These are phyloP conservation scores for Trichosporon faecale DNA, from an alignment of 1,284 basidiomycete species.

Conservation along the genomic window DNA sequence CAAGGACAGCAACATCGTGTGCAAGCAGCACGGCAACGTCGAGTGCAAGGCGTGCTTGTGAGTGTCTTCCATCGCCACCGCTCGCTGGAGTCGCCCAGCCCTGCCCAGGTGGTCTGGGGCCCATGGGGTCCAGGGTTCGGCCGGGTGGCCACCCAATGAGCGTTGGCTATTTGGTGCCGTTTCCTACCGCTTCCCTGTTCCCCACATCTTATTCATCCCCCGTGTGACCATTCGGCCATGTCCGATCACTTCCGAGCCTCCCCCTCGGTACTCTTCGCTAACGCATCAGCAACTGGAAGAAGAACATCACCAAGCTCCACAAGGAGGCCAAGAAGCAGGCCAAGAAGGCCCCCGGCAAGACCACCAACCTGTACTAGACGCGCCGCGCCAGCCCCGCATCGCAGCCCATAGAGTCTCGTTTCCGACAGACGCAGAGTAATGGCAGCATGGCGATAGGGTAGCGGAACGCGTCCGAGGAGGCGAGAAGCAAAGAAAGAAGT, in stretches of 20 bases:
- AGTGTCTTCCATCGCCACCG: slow-evolving; percentile 22
- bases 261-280: neutral
- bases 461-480: neutral
- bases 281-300: slow-evolving; percentile 47
- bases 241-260: neutral
- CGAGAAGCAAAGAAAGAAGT: neutral
- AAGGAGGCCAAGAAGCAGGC: slow-evolving; percentile 48
- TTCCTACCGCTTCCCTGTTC: neutral
- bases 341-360: slow-evolving; percentile 40
- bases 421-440: neutral
- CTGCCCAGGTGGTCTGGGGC: neutral
- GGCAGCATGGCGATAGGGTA: neutral
- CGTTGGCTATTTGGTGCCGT: neutral
- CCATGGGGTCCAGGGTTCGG: neutral
- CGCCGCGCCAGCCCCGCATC: neutral
- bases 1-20: slow-evolving; percentile 50
- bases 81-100: neutral
- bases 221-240: neutral
- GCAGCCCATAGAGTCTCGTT: slow-evolving; percentile 19
- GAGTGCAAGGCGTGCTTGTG: slow-evolving; percentile 52
- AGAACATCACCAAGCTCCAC: slow-evolving; percentile 51
- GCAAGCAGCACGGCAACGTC: slow-evolving; percentile 50
- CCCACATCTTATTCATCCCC: neutral
- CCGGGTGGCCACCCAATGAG: neutral
- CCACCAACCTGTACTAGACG: slow-evolving; percentile 36